Evolutionary conservation across 345 rosid genomes (phyloP).

Genomic region (Aethionema arabicum): DNA sequence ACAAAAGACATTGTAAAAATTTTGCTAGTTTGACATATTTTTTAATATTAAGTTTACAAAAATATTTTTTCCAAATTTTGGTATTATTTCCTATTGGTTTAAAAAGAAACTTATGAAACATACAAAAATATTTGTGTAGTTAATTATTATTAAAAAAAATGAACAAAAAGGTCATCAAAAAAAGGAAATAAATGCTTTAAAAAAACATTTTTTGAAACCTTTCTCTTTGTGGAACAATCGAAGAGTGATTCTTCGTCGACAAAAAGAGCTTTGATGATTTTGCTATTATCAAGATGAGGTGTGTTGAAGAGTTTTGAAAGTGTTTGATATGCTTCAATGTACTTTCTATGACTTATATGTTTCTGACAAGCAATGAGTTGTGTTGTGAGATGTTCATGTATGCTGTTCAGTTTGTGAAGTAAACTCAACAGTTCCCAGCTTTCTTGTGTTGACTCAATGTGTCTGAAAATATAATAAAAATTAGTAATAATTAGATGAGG

Average conservation of each 20-base stretch:
- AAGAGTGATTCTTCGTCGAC: constrained; percentile 54
- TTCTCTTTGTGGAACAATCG: constrained; percentile 52
- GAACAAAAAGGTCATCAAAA: too few species aligned
- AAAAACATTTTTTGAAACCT: too few species aligned
- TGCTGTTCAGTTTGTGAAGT: constrained; percentile 56
- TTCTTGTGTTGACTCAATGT: constrained; percentile 45
- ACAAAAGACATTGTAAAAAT: too few species aligned
- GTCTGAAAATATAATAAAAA: constrained; percentile 39
- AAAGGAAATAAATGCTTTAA: too few species aligned
- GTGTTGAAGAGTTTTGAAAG: constrained; percentile 49
- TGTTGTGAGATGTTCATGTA: constrained; percentile 39
- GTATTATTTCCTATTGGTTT: too few species aligned
- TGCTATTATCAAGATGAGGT: constrained; percentile 62
- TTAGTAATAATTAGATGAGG: not conserved
- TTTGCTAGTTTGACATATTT: too few species aligned
- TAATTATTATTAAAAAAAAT: too few species aligned
- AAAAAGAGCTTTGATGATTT: constrained; percentile 56
- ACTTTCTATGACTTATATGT: constrained; percentile 54
- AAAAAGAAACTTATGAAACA: too few species aligned
- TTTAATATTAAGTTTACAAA: too few species aligned
- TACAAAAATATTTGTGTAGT: too few species aligned
- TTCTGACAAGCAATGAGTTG: constrained; percentile 44
- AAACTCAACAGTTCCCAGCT: constrained; percentile 73
- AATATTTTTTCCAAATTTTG: too few species aligned
- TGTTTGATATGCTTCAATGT: constrained; percentile 45